These are phyloP conservation scores for Paraleonurus japonicus DNA, from an alignment of 257 asterid genomes.

Conservation along the genomic window DNA sequence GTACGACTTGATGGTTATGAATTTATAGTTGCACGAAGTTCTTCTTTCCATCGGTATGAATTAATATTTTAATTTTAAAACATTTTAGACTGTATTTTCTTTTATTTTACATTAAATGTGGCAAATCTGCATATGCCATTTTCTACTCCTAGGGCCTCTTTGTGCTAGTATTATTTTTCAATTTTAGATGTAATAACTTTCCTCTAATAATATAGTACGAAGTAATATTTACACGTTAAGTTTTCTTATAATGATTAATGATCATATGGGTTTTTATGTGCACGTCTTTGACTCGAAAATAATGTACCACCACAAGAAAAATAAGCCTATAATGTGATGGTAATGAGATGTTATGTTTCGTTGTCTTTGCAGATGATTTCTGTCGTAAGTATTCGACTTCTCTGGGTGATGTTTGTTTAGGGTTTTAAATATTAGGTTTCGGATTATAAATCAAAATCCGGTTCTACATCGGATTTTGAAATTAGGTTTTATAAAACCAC, in stretches of 20 bases:
- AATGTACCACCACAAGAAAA: not conserved
- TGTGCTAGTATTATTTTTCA: not conserved
- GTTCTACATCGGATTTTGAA: too few species aligned
- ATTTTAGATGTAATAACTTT: not conserved
- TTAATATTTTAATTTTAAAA: not conserved
- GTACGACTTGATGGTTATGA: not conserved
- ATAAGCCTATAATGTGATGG: not conserved
- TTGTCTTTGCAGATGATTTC: not conserved
- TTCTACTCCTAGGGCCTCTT: not conserved
- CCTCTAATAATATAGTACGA: not conserved
- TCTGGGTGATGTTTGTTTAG: too few species aligned
- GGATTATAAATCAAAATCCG: too few species aligned
- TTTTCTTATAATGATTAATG: not conserved
- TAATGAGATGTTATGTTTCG: not conserved
- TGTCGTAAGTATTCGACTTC: not conserved
- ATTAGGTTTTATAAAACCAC: too few species aligned
- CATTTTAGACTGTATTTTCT: not conserved
- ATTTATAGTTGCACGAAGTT: not conserved
- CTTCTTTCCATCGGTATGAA: not conserved
- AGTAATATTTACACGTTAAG: not conserved
- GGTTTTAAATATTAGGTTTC: too few species aligned
- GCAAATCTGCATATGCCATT: not conserved
- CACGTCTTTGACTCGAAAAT: not conserved
- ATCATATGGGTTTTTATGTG: not conserved
- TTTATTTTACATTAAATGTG: not conserved